Evolutionary conservation across 208 protist species (phyloP).

Genomic region (Crithidia acanthocephali): DNA sequence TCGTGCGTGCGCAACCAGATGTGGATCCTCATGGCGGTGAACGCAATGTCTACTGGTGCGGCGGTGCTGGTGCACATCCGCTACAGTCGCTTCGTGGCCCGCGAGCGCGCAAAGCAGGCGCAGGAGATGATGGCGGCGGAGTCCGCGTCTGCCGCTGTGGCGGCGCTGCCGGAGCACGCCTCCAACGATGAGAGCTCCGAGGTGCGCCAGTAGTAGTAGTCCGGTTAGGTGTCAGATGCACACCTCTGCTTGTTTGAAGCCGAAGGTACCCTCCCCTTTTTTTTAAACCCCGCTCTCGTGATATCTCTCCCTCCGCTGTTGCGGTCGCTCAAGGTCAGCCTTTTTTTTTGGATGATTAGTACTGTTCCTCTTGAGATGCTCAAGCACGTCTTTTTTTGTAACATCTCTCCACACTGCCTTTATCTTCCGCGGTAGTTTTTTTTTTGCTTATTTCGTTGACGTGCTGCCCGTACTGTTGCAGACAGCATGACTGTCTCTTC

Average conservation of each 20-base stretch:
- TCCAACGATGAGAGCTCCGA: constrained; percentile 16
- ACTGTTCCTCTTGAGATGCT: background rate
- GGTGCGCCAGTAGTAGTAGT: constrained; percentile 5
- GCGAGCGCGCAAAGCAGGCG: constrained; percentile 35
- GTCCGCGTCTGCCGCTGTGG: background rate
- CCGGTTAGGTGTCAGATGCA: background rate
- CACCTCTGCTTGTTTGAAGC: too few species aligned
- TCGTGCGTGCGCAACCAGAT: constrained; percentile 68
- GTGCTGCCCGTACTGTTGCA: background rate
- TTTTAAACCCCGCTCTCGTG: constrained; percentile 3
- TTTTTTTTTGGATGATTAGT: background rate
- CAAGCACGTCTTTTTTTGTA: too few species aligned
- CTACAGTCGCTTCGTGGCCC: constrained; percentile 54
- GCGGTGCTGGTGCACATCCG: constrained; percentile 53
- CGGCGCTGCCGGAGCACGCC: background rate
- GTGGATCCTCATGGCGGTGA: constrained; percentile 78
- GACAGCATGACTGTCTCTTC: background rate
- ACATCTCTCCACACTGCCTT: too few species aligned
- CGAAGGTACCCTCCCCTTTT: background rate
- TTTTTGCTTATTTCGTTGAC: background rate
- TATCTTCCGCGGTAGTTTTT: background rate
- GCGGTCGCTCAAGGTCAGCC: background rate
- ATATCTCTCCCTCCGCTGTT: too few species aligned
- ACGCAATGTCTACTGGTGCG: constrained; percentile 42
- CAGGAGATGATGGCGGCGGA: constrained; percentile 4